A percentile compares a stretch with the other conserved stretches of the same genome.
Evolutionary conservation across 192 early-diverging fungal species (phyloP).

Genomic region (Linnemannia schmuckeri): DNA sequence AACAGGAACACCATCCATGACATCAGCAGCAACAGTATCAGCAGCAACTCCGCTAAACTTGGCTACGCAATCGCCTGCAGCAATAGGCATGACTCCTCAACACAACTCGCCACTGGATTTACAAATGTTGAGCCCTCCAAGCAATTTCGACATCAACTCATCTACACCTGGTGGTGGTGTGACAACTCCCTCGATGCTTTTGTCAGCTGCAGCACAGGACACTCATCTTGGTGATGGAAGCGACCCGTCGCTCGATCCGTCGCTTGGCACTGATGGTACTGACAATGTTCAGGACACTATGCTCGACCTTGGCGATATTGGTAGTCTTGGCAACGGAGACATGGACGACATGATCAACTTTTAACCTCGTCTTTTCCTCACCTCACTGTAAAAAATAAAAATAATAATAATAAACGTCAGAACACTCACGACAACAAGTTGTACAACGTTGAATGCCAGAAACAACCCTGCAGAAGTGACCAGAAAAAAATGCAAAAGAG

Average conservation of each 20-base stretch:
- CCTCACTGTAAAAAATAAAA: background rate
- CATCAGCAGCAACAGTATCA: background rate
- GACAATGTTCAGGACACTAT: slow-evolving; percentile 41
- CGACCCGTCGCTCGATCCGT: background rate
- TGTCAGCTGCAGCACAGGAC: background rate
- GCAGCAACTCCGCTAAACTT: background rate
- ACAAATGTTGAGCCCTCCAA: slow-evolving; percentile 36
- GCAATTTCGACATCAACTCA: slow-evolving; percentile 10
- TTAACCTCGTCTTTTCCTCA: background rate
- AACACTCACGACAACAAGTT: no score
- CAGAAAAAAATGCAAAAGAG: background rate
- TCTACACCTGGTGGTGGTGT: background rate
- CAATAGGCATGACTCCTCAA: background rate
- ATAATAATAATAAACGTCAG: background rate
- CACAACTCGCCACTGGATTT: slow-evolving; percentile 15
- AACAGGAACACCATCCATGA: background rate
- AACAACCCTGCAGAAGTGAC: no score
- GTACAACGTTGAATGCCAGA: no score
- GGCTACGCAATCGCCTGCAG: background rate
- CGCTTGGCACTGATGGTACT: background rate
- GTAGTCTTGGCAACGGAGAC: slow-evolving; percentile 33
- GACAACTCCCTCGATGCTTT: slow-evolving; percentile 29
- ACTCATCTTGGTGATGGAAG: background rate
- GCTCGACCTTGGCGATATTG: slow-evolving; percentile 45
- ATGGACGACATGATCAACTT: slow-evolving; percentile 46